A percentile compares a stretch with the other conserved stretches of the same genome.
Conservation (phyloP, 2,329 filamentous ascomycete species). For the Aspergillus pseudonomiae region DNA sequence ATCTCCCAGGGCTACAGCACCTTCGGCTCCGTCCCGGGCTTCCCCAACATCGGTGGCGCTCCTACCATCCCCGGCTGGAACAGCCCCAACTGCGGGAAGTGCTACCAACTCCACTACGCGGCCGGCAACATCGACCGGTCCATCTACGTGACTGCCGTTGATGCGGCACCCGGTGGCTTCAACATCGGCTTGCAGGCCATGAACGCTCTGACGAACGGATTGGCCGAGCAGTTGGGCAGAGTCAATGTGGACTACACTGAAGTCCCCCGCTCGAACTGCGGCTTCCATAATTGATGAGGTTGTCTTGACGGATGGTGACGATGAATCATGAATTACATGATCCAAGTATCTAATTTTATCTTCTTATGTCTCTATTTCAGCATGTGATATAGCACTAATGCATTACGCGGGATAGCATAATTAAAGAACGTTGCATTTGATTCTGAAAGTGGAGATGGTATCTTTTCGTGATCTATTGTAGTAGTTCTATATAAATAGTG, state of each 20-base stretch:
- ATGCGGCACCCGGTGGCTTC: constrained; percentile 50
- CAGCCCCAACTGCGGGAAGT: constrained; percentile 54
- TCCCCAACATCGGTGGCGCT: constrained; percentile 55
- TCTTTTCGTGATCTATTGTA: neutral
- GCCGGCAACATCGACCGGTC: constrained; percentile 38
- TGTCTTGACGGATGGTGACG: neutral
- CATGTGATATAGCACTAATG: constrained; percentile 2
- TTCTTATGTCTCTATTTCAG: constrained; percentile 1
- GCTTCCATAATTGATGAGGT: neutral
- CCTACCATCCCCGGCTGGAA: constrained; percentile 53
- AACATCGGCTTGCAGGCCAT: constrained; percentile 54
- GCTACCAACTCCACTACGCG: constrained; percentile 55
- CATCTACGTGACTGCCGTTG: constrained; percentile 55
- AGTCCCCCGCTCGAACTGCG: constrained; percentile 23
- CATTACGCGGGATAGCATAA: constrained; percentile 6
- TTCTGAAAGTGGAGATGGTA: constrained; percentile 4
- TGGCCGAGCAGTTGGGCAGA: constrained; percentile 49
- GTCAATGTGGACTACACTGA: constrained; percentile 37
- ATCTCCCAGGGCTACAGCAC: constrained; percentile 37
- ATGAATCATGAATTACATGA: constrained; percentile 3
- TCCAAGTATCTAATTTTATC: neutral
- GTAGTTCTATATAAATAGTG: neutral
- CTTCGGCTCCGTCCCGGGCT: constrained; percentile 49
- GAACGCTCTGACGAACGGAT: constrained; percentile 52
- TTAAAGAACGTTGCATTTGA: neutral